Base-by-base conservation (phyloP, 2,329 filamentous ascomycete species). In the Alternaria incomplexa region DNA sequence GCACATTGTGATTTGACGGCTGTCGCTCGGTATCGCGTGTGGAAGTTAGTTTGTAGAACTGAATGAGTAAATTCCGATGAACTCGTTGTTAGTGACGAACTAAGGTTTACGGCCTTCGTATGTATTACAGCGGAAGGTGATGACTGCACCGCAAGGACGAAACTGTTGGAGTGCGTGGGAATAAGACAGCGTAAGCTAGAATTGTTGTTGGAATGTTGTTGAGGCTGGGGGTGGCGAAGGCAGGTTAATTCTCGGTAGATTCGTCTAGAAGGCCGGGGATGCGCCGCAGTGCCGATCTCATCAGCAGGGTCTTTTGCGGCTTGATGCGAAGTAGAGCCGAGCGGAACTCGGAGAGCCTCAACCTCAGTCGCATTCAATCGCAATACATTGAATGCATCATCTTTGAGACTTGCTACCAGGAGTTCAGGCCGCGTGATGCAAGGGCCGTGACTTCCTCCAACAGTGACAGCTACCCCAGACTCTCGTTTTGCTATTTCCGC, bases 191-290 rank as follows among this genome's bases (percentile, higher is more conserved):
- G 20, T 20, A 20, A 20, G 20, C 20, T 26, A 10, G 9, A 26
- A 3, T 26, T 32, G 30, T 32, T 32, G 15, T 36, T n/a, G 7
- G n/a, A 3, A 10, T 6, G 26, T 32, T 48, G 57, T 56, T 62
- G 60, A 46, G 59, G 11, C 64, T 62, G 52, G 62, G 44, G 43
- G 64, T 66, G 58, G 65, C 61, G 58, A 61, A 52, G n/a, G 22
- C 4, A 54, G 44, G 36, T 30, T 46, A 48, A 44, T 52, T 54
- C 45, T 60, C 46, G 46, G 58, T 58, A 45, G 48, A 58, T 57
- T 56, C 26, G 30, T 62, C 66, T 64, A 66, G 64, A 64, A 62
- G 58, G 56, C 50, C 46, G 46, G 51, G 23, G 44, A 43, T 22
- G 52, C 30, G 56, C 62, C 56, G 62, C 56, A 54, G 8, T 43